Percentiles rank a stretch among this genome's conserved stretches.
phyloP scores from a whole-genome alignment of 2,329 filamentous ascomycete genomes.

The Exophiala alcalophila region DNA sequence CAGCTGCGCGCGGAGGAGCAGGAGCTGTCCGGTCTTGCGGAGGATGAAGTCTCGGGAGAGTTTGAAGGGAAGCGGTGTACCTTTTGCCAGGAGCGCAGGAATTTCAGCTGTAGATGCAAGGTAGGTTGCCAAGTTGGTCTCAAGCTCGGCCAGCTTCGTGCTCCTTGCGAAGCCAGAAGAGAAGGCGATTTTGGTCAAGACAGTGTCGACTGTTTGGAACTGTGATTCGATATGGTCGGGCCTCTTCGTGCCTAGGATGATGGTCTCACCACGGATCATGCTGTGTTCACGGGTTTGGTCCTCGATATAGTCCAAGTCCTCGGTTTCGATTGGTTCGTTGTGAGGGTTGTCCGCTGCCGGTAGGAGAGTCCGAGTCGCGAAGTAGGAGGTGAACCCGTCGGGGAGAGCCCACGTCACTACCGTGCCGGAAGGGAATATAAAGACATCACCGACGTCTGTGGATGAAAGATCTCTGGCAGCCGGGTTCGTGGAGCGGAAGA shows the following conservation, averaged over 20 bases:
- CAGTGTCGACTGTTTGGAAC: conserved; percentile 52
- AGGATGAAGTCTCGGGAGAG: conserved; percentile 69
- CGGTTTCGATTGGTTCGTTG: conserved; percentile 70
- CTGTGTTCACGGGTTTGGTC: conserved; percentile 71
- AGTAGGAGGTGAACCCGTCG: conserved; percentile 65
- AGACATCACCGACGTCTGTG: conserved; percentile 72
- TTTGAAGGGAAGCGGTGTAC: conserved; percentile 61
- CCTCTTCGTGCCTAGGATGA: conserved; percentile 76
- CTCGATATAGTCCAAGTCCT: conserved; percentile 82
- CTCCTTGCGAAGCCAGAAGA: conserved; percentile 89
- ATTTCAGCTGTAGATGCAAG: conserved; percentile 83
- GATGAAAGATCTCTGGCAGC: conserved; percentile 38
- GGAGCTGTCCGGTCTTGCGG: conserved; percentile 87
- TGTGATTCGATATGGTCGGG: conserved; percentile 28
- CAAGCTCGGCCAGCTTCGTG: conserved; percentile 89
- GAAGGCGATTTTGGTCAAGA: conserved; percentile 92
- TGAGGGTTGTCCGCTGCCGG: conserved; percentile 75
- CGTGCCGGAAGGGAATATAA: conserved; percentile 92
- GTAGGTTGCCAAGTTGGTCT: conserved; percentile 76
- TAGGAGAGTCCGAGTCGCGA: conserved; percentile 70
- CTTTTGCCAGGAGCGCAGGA: conserved; percentile 70
- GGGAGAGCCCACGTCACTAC: conserved; percentile 89
- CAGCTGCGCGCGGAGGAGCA: conserved; percentile 83
- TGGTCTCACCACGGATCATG: conserved; percentile 79
- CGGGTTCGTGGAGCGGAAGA: conserved; percentile 44